Conservation (phyloP, 208 protist genomes). For the Vickermania spadyakhi region DNA sequence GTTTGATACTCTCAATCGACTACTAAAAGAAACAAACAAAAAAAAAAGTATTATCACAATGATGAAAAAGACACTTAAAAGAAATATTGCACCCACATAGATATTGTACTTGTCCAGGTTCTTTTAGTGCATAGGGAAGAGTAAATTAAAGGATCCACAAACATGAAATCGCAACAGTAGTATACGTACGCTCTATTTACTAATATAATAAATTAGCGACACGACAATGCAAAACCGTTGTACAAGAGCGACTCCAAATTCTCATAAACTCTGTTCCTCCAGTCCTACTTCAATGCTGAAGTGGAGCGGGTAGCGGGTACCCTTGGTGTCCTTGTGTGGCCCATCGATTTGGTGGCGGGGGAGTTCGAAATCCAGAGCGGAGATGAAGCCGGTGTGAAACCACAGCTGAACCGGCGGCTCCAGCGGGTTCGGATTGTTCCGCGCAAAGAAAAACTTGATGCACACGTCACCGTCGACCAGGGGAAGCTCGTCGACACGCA, state of each 20-base stretch:
- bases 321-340: slow-evolving; percentile 60
- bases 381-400: slow-evolving; percentile 62
- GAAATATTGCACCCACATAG: too few relatives aligned
- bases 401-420: slow-evolving; percentile 62
- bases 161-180: too few relatives aligned
- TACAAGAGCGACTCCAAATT: neutral
- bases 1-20: too few relatives aligned
- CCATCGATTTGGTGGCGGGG: slow-evolving; percentile 44
- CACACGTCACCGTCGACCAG: slow-evolving; percentile 41
- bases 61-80: too few relatives aligned
- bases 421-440: slow-evolving; percentile 58
- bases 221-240: too few relatives aligned
- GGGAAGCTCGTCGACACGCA: slow-evolving; percentile 28
- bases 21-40: too few relatives aligned
- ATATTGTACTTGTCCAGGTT: too few relatives aligned
- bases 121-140: too few relatives aligned
- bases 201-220: too few relatives aligned
- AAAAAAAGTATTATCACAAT: too few relatives aligned
- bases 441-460: slow-evolving; percentile 58
- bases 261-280: slow-evolving; percentile 4
- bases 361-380: slow-evolving; percentile 15
- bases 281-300: slow-evolving; percentile 38
- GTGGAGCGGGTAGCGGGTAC: slow-evolving; percentile 45
- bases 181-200: too few relatives aligned
- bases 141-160: too few relatives aligned